These are phyloP conservation scores for Mycena galericulata DNA, from an alignment of 768 basidiomycete species.

Conservation along the genomic window DNA sequence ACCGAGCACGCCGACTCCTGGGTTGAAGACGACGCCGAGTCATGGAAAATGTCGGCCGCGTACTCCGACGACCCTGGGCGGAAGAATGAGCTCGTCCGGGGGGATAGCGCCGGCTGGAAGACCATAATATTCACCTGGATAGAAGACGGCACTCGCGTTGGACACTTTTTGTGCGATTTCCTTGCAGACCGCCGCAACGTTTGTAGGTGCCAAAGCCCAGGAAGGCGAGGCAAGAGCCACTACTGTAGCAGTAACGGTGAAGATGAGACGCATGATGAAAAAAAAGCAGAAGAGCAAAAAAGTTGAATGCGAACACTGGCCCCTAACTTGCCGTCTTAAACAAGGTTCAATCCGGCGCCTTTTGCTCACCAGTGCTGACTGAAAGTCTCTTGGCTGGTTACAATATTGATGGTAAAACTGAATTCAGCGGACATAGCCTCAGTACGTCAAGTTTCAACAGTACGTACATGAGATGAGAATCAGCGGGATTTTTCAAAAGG, in stretches of 20 bases:
- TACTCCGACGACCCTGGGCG: too few species aligned
- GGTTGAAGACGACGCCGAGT: constrained; percentile 64
- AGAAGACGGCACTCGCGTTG: constrained; percentile 58
- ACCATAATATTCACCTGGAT: constrained; percentile 44
- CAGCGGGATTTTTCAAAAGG: too few species aligned
- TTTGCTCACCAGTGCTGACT: too few species aligned
- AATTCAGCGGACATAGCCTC: too few species aligned
- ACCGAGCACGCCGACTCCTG: constrained; percentile 64
- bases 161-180: constrained; percentile 55
- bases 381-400: too few species aligned
- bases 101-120: not conserved
- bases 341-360: too few species aligned
- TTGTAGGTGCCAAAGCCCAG: not conserved
- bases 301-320: too few species aligned
- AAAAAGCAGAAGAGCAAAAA: not conserved
- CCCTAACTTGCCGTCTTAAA: too few species aligned
- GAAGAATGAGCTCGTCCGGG: not conserved
- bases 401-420: too few species aligned
- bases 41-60: constrained; percentile 56
- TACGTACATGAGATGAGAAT: too few species aligned
- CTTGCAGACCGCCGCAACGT: constrained; percentile 42
- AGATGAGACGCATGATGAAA: not conserved
- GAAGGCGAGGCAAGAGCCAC: not conserved
- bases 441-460: too few species aligned
- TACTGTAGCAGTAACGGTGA: not conserved